phyloP scores from a whole-genome alignment of 192 early-diverging fungal species.

The Backusella liffmaniae region DNA sequence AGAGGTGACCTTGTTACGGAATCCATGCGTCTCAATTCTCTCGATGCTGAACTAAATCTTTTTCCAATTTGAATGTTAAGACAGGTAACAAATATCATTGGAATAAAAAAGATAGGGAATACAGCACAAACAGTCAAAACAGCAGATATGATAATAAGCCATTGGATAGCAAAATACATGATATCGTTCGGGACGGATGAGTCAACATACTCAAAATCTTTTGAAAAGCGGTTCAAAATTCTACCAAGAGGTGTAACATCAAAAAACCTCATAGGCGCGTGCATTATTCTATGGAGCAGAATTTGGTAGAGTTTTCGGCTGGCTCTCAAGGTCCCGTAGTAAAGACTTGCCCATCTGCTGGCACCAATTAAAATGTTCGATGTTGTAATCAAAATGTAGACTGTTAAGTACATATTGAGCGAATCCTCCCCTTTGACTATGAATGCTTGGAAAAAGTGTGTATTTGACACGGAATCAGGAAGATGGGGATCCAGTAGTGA shows the following conservation, averaged over 20 bases:
- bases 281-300: conserved; percentile 55
- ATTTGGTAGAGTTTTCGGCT: conserved; percentile 53
- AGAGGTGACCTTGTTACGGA: conserved; percentile 71
- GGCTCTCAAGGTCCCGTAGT: conserved; percentile 52
- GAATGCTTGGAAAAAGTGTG: neutral
- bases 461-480: neutral
- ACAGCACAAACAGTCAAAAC: conserved; percentile 61
- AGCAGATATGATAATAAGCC: conserved; percentile 48
- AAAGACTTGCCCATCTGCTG: conserved; percentile 26
- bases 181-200: conserved; percentile 49
- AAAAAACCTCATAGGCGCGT: conserved; percentile 82
- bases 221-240: conserved; percentile 86
- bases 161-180: conserved; percentile 44
- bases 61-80: conserved; percentile 52
- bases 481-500: neutral
- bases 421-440: neutral
- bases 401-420: conserved; percentile 51
- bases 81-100: conserved; percentile 35
- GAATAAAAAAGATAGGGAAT: conserved; percentile 60
- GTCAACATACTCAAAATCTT: conserved; percentile 83
- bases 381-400: conserved; percentile 55
- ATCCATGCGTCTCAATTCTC: conserved; percentile 87
- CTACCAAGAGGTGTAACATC: conserved; percentile 83
- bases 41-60: conserved; percentile 59
- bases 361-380: conserved; percentile 28